phyloP scores from a whole-genome alignment of 225 moss, liverwort and hornwort species.

The Climacium dendroides region DNA sequence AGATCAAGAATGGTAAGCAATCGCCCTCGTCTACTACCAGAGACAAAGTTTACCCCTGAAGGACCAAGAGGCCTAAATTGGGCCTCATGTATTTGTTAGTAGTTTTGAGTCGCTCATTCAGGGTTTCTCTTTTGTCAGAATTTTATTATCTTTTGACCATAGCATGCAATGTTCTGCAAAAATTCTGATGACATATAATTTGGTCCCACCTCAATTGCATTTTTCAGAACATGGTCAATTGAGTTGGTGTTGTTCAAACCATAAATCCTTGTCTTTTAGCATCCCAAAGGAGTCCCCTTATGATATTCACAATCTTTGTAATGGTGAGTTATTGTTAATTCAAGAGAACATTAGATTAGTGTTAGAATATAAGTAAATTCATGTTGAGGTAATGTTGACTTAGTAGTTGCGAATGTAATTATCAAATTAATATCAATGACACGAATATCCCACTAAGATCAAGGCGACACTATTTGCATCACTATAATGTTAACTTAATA shows the following conservation, averaged over 20 bases:
- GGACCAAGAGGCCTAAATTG: not conserved
- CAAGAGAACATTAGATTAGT: not conserved
- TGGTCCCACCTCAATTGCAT: not conserved
- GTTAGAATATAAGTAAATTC: not conserved
- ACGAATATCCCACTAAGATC: not conserved
- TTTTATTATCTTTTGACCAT: not conserved
- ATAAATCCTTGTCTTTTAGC: not conserved
- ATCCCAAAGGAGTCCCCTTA: not conserved
- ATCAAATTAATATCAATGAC: not conserved
- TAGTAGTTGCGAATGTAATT: not conserved
- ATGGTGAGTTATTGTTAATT: not conserved
- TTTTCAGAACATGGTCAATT: not conserved
- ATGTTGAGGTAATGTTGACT: not conserved
- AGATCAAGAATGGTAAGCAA: slow-evolving; percentile 49
- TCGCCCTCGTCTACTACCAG: not conserved
- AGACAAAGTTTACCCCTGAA: not conserved
- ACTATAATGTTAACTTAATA: not conserved
- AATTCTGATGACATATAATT: not conserved
- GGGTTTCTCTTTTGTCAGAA: not conserved
- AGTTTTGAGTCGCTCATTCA: not conserved
- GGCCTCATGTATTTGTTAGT: not conserved
- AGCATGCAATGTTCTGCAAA: not conserved
- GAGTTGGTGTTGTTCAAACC: not conserved
- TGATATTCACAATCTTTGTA: not conserved
- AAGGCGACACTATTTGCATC: not conserved